Evolutionary conservation across 805 yeast species (phyloP).

Genomic region (Myxozyma kluyveri): DNA sequence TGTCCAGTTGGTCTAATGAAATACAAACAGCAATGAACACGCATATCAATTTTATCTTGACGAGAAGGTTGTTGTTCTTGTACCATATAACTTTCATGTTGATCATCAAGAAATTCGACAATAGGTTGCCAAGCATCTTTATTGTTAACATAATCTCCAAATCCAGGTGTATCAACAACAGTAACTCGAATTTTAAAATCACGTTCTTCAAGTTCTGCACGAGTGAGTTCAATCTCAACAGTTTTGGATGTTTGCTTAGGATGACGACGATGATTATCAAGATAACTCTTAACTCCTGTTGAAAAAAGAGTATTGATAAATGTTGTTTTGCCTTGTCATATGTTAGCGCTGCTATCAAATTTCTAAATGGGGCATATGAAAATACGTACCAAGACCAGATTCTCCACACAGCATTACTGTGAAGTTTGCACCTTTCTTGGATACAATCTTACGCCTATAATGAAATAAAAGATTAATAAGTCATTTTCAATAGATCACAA

Average conservation of each 20-base stretch:
- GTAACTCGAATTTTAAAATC: slow-evolving; percentile 58
- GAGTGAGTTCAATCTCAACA: slow-evolving; percentile 41
- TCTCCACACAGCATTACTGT: slow-evolving; percentile 86
- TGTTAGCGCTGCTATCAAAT: not conserved
- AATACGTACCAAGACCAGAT: slow-evolving; percentile 66
- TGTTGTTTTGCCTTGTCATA: slow-evolving; percentile 67
- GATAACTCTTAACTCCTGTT: slow-evolving; percentile 44
- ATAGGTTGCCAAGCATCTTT: slow-evolving; percentile 65
- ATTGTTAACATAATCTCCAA: slow-evolving; percentile 69
- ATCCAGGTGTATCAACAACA: slow-evolving; percentile 73
- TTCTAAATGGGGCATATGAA: not conserved
- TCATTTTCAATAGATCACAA: no score
- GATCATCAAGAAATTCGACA: slow-evolving; percentile 73
- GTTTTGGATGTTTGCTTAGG: slow-evolving; percentile 43
- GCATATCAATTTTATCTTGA: slow-evolving; percentile 50
- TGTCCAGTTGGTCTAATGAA: slow-evolving; percentile 70
- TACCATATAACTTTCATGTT: slow-evolving; percentile 61
- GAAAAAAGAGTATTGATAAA: slow-evolving; percentile 79
- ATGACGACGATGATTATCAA: slow-evolving; percentile 43
- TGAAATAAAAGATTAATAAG: not conserved
- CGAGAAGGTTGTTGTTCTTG: slow-evolving; percentile 79
- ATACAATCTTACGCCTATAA: slow-evolving; percentile 41
- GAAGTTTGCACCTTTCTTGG: slow-evolving; percentile 61
- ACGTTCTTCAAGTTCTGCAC: slow-evolving; percentile 58
- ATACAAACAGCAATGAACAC: slow-evolving; percentile 84